These are phyloP conservation scores for Pisolithus microcarpus DNA, from an alignment of 768 basidiomycete genomes.

Conservation along the genomic window DNA sequence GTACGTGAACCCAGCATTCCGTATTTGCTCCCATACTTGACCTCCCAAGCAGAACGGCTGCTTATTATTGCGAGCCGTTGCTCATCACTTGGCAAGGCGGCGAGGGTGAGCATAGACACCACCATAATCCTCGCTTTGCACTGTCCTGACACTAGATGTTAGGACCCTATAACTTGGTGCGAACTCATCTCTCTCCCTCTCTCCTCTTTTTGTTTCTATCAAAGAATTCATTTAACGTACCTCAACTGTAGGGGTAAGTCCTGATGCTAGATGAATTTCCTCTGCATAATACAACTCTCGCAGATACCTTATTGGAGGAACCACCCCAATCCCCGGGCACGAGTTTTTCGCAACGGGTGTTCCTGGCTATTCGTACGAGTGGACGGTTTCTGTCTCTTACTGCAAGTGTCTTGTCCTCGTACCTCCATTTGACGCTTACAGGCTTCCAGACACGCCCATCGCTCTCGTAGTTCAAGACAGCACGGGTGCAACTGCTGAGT, in stretches of 20 bases:
- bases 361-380: not conserved
- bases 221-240: not conserved
- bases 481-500: not conserved
- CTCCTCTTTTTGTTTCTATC: not conserved
- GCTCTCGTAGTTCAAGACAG: conserved; percentile 1
- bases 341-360: not conserved
- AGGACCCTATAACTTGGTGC: not conserved
- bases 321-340: not conserved
- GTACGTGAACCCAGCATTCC: not conserved
- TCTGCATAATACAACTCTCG: not conserved
- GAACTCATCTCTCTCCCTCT: not conserved
- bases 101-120: not conserved
- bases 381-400: not conserved
- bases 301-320: not conserved
- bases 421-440: not conserved
- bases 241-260: not conserved
- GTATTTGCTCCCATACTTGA: not conserved
- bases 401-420: not conserved
- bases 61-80: not conserved
- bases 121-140: not conserved
- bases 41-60: not conserved
- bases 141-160: not conserved
- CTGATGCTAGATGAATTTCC: not conserved
- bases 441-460: not conserved
- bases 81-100: not conserved